A percentile compares a stretch with the other conserved stretches of the same genome.
Evolutionary conservation across 805 yeast genomes (phyloP).

Genomic region (Spencermartinsiella europaea): DNA sequence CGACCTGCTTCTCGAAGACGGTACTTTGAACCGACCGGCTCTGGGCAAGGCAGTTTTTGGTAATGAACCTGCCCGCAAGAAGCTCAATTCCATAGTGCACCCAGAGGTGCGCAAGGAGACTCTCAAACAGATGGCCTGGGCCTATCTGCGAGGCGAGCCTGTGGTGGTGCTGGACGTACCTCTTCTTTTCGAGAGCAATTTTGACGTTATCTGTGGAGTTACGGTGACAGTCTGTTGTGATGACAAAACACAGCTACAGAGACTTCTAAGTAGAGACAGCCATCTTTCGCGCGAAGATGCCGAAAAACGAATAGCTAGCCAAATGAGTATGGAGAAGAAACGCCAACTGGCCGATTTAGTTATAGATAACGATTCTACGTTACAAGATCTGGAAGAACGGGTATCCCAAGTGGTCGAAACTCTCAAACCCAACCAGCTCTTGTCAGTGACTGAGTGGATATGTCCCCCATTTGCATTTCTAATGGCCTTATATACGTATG

Average conservation of each 20-base stretch:
- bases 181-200: conserved; percentile 71
- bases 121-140: conserved; percentile 45
- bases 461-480: conserved; percentile 32
- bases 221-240: conserved; percentile 65
- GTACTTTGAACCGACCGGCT: conserved; percentile 58
- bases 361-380: conserved; percentile 53
- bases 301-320: conserved; percentile 63
- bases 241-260: conserved; percentile 49
- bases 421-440: conserved; percentile 35
- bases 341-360: conserved; percentile 57
- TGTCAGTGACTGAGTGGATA: conserved; percentile 29
- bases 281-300: conserved; percentile 65
- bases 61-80: conserved; percentile 50
- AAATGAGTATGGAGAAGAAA: conserved; percentile 61
- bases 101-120: conserved; percentile 78
- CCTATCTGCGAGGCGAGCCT: conserved; percentile 52
- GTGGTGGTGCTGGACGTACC: conserved; percentile 87
- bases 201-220: conserved; percentile 66
- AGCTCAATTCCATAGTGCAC: conserved; percentile 73
- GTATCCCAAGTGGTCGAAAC: conserved; percentile 38
- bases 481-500: conserved; percentile 17
- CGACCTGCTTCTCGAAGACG: conserved; percentile 40
- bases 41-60: conserved; percentile 78
- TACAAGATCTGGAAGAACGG: conserved; percentile 40
- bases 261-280: conserved; percentile 65